Base-by-base conservation (phyloP, 345 rosid genomes). In the Sisymbrium irio region DNA sequence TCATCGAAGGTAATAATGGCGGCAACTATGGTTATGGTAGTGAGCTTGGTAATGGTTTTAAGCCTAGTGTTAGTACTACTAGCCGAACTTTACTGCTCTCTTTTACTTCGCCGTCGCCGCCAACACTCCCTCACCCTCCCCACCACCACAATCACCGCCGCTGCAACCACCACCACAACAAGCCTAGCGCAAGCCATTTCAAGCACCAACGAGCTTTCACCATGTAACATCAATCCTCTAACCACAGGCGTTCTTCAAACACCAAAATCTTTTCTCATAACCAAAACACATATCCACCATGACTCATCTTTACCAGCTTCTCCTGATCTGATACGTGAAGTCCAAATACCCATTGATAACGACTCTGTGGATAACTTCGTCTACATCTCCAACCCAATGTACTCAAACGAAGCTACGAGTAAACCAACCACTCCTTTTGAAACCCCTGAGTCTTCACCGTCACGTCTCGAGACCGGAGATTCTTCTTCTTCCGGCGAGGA, bases 341-440 rank as follows among this genome's bases (percentile, higher is more conserved):
- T 64, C 78, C 14, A 68, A 74, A 13, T 12, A 59, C 57, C 79
- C 45, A 18, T 59, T 14, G 60, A 62, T n/a, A 58, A 58, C 36
- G 64, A 1, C 55, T 76, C 56, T 20, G n/a, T 18, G 14, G 85
- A 83, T 46, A 74, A 77, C 71, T 78, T 88, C 25, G 78, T 89
- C 57, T 89, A 89, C 84, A 91, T 94, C 32, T 91, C 97, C 3
- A 94, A 94, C 72, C 97, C 98, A n/a, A 83, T 89, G 19, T 91
- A 86, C 78, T 87, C 88, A 30, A 85, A 84, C 14, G 84, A 83
- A 6, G 78, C 50, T 11, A 72, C 65, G 5, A 71, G 79, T 74
- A 54, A 67, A 78, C 79, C 60, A 44, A 80, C 72, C 50, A 84
- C 96, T 9, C 97, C 96, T 0, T 94, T 89, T 40, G 91, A 91